Evolutionary conservation across 1,284 basidiomycete species (phyloP).

Genomic region (Rhodotorula sp.): DNA sequence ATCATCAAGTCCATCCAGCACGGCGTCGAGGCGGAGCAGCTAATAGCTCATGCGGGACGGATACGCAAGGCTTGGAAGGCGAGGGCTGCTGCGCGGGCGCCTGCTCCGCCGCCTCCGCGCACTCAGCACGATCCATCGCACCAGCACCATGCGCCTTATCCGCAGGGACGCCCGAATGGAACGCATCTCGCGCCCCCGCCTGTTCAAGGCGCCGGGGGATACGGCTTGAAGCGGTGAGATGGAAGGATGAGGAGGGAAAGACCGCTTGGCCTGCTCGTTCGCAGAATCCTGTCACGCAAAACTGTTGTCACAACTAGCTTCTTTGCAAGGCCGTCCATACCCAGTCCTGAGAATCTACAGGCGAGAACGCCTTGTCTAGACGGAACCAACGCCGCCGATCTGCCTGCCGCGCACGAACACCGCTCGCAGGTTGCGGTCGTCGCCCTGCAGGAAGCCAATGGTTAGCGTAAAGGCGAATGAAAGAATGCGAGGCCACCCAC

Average conservation of each 20-base stretch:
- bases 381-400: conserved; percentile 61
- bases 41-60: conserved; percentile 36
- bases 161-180: not conserved
- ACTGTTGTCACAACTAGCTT: too few relatives aligned
- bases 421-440: conserved; percentile 77
- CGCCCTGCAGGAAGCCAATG: conserved; percentile 46
- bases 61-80: conserved; percentile 43
- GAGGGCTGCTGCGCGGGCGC: conserved; percentile 25
- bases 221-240: too few relatives aligned
- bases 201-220: too few relatives aligned
- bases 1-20: conserved; percentile 84
- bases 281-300: too few relatives aligned
- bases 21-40: conserved; percentile 65
- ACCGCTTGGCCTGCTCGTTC: too few relatives aligned
- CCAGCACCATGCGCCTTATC: not conserved
- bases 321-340: too few relatives aligned
- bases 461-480: not conserved
- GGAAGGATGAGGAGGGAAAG: too few relatives aligned
- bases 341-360: too few relatives aligned
- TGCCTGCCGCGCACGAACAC: conserved; percentile 81
- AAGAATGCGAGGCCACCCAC: conserved; percentile 49
- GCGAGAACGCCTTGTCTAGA: too few relatives aligned
- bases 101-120: not conserved
- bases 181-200: too few relatives aligned
- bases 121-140: not conserved